Conservation (phyloP, 345 rosid species). For the Hypericum androsaemum region DNA sequence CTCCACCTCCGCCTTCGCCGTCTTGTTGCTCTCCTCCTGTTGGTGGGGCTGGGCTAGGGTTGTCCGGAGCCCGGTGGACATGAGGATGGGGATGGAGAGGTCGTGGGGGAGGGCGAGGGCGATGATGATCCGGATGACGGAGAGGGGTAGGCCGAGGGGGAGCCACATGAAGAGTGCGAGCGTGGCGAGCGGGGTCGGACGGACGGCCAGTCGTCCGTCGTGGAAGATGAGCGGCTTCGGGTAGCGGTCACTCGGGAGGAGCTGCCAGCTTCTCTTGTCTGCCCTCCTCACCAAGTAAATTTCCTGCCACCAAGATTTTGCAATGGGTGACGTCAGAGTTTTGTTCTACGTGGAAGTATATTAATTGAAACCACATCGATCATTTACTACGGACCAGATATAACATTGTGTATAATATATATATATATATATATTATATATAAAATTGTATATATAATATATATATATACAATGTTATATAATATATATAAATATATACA, state of each 20-base stretch:
- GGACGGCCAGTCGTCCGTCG: constrained; percentile 89
- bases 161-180: constrained; percentile 67
- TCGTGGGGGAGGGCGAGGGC: constrained; percentile 64
- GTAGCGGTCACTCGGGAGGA: constrained; percentile 54
- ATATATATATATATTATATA: no score
- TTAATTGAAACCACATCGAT: no score
- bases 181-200: constrained; percentile 75
- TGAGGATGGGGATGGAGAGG: constrained; percentile 31
- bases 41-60: constrained; percentile 21
- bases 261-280: no score
- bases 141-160: constrained; percentile 52
- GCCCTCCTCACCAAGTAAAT: no score
- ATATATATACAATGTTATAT: no score
- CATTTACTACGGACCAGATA: no score
- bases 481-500: no score
- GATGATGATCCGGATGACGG: constrained; percentile 48
- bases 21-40: background rate
- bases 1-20: background rate
- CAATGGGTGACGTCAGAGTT: no score
- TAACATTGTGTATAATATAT: no score
- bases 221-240: constrained; percentile 87
- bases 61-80: constrained; percentile 35
- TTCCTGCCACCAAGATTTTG: no score
- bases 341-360: no score
- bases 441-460: no score